A percentile compares a stretch with the other conserved stretches of the same genome.
Evolutionary conservation across 345 rosid genomes (phyloP).

Genomic region (Aquilaria yunnanensis): DNA sequence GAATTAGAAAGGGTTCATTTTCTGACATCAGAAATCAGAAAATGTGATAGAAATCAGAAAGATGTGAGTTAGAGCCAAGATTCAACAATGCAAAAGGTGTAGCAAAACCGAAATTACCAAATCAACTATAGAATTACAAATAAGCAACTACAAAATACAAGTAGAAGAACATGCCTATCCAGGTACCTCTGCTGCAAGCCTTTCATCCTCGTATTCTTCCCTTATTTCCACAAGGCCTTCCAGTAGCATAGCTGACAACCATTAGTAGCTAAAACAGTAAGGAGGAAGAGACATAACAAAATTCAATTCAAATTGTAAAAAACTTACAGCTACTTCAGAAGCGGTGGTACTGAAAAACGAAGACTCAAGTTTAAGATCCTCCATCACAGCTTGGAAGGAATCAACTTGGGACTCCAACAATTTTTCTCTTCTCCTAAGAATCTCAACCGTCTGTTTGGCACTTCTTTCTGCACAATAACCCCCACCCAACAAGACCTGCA

Average conservation of each 20-base stretch:
- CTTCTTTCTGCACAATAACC: constrained; percentile 69
- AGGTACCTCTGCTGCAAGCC: constrained; percentile 25
- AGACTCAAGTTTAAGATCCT: constrained; percentile 75
- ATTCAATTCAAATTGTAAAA: neutral
- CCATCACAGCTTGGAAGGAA: constrained; percentile 55
- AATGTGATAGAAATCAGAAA: too few species aligned
- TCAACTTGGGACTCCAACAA: constrained; percentile 53
- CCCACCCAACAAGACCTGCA: constrained; percentile 54
- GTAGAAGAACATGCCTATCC: constrained; percentile 27
- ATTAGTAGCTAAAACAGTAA: neutral
- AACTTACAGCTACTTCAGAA: constrained; percentile 67
- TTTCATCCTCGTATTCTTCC: constrained; percentile 66
- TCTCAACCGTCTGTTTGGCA: constrained; percentile 67
- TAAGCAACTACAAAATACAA: constrained; percentile 2
- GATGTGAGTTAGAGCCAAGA: too few species aligned
- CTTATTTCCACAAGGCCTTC: constrained; percentile 91
- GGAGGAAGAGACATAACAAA: neutral
- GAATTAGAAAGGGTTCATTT: too few species aligned
- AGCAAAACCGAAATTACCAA: too few species aligned
- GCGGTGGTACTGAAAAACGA: constrained; percentile 72
- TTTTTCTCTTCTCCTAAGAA: constrained; percentile 74
- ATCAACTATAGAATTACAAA: too few species aligned
- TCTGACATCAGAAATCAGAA: too few species aligned
- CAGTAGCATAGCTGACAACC: constrained; percentile 21
- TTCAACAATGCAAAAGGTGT: too few species aligned